Evolutionary conservation across 179 eudicot species (phyloP), one percentile per base, ranked within the genome.

Genomic region (Amaranthus tricolor): DNA sequence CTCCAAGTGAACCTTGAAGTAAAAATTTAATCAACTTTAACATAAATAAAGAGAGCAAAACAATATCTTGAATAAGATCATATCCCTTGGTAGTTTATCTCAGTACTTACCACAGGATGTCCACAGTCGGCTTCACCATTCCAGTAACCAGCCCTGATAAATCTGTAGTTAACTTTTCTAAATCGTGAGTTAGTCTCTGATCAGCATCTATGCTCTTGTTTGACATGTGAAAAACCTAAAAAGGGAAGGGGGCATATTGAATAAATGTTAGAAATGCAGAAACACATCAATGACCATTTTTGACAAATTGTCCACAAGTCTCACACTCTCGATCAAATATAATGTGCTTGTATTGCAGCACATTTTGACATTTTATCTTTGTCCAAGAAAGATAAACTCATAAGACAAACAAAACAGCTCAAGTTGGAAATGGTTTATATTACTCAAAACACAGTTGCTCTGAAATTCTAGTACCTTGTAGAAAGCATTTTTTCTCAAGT

Each of bases 71-170:
- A 55, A 19, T 12, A 15, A 14, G 17, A 68, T 70, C 16, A 73
- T 73, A 51, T 61, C 76, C 47, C 44, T 40, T 50, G 20, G 21
- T 54, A 53, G 69, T 68, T 43, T 45, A 51, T 43, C 71, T 54
- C 52, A 61, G 70, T 16, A 72, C 93, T 86, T 72, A 90, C 99
- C 99, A 95, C 73, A 95, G 73, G 64, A 95, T 95, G 85, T 95
- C 99, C 65, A 95, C 99, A 71, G 92, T 85, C 72, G 99, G 99
- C 84, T 95, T 95, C 69, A 95, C 97, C 97, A 95, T 86, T 79
- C 99, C 99, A 52, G 99, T 95, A 62, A 93, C 97, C 79, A 95
- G 81, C 21, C 99, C 95, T 60, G 99, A 92, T 75, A 95, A 82
- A 71, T 95, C 97, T 57, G 86, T 71, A 16, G 97, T 91, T 73